These are phyloP conservation scores for Cercospora citrullina DNA, from an alignment of 2,329 filamentous ascomycete species.

Conservation along the genomic window DNA sequence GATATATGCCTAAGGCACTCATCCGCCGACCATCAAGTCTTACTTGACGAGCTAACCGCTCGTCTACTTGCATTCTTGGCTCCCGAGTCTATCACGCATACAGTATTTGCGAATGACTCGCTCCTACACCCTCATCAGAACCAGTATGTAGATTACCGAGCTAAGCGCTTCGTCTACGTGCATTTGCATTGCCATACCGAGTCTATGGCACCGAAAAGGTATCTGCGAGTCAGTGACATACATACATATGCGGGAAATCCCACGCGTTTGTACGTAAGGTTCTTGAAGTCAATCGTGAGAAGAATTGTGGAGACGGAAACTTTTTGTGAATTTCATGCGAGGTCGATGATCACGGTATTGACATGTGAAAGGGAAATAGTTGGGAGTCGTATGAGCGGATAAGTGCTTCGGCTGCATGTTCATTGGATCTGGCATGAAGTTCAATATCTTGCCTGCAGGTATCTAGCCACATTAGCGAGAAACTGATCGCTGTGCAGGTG, in stretches of 20 bases:
- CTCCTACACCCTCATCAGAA: neutral
- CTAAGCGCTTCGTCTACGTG: constrained; percentile 11
- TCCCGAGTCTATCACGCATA: neutral
- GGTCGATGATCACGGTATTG: too few species aligned
- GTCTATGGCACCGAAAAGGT: neutral
- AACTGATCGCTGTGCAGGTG: too few species aligned
- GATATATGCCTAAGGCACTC: neutral
- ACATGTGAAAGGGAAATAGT: too few species aligned
- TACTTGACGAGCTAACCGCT: neutral
- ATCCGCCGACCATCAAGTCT: neutral
- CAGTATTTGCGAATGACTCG: neutral
- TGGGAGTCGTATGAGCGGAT: too few species aligned
- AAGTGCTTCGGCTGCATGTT: neutral
- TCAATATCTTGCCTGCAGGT: neutral
- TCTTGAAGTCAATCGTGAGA: neutral
- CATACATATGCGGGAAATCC: neutral
- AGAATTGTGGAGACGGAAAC: neutral
- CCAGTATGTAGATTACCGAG: neutral
- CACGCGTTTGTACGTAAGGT: constrained; percentile 7
- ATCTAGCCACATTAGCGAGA: neutral
- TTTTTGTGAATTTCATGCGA: too few species aligned
- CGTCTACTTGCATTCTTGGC: neutral
- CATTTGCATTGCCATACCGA: constrained; percentile 14
- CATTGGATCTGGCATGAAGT: neutral
- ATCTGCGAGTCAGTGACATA: neutral